Base-by-base conservation (phyloP, 1,139 yeast species). In the Protomyces inundatus region DNA sequence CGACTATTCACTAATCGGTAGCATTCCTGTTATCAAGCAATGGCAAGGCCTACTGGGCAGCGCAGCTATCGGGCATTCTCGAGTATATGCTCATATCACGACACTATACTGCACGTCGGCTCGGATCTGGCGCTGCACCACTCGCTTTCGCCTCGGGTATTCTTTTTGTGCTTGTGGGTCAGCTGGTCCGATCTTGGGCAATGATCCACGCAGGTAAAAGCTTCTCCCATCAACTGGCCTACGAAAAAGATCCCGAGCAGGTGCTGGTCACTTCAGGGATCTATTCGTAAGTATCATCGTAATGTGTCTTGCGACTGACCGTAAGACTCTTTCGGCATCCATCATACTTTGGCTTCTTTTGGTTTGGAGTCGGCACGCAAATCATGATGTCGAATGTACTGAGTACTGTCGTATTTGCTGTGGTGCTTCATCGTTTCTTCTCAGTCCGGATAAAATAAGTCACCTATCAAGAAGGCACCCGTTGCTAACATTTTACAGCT, bases 291-390 rank as follows among this genome's bases (percentile, higher is more conserved):
- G 62, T 9, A 2, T n/a, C 10, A 32, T 23, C 9, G n/a, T 6
- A 32, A 14, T 16, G 23, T 16, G 16, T 35, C 37, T 30, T n/a
- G n/a, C 7, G 16, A 16, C 45, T 34, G 14, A 14, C 16, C 40
- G 7, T 5, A 23, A 55, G 61, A 7, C 55, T 55, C 46, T 54
- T 59, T 7, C 80, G 98, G 66, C 98, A 93, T 73, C 98, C 98
- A 9, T 86, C 95, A 60, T 93, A 93, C 75, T 82, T 85, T 65
- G 98, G 98, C 0, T 93, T 88, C 73, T 91, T 86, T 72, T 85
- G 90, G 83, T 95, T 98, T 97, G 93, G 95, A 35, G 71, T 91
- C 3, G 98, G 98, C 0, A 80, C 90, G 1, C 96, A 93, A 73
- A 50, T 91, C 61, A 71, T 86, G 68, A 75, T 91, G 66, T 77